Evolutionary conservation across 208 protist species (phyloP).

Genomic region (Sergeia podlipaevii): DNA sequence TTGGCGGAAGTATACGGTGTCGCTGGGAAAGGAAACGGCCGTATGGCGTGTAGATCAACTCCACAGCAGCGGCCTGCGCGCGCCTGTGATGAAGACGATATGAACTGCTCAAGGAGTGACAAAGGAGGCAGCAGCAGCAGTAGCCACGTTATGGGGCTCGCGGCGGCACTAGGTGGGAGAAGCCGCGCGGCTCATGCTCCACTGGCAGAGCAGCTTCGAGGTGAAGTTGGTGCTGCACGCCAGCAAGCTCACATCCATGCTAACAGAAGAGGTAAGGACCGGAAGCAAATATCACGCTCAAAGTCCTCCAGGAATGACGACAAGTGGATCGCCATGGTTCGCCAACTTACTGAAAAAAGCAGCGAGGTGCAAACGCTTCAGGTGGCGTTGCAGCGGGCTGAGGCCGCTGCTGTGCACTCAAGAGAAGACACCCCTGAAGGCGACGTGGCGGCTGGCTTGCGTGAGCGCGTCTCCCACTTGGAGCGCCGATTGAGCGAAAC

Average conservation of each 20-base stretch:
- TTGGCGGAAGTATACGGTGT: no score
- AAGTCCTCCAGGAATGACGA: no score
- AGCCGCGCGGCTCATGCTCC: neutral
- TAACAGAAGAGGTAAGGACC: no score
- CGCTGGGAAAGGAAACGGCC: no score
- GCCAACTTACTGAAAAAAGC: constrained; percentile 26
- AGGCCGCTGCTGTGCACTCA: constrained; percentile 10
- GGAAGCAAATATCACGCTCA: no score
- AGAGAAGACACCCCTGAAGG: neutral
- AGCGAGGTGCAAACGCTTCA: constrained; percentile 29
- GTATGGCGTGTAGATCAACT: no score
- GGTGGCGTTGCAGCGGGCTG: constrained; percentile 26
- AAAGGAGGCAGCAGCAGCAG: no score
- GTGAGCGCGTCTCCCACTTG: constrained; percentile 29
- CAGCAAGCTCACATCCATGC: no score
- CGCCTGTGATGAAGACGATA: no score
- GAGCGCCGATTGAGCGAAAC: constrained; percentile 25
- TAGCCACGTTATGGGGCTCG: no score
- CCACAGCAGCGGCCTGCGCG: no score
- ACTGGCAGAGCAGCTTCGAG: neutral
- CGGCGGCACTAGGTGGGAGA: neutral
- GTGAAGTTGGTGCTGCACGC: neutral
- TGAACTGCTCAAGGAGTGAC: no score
- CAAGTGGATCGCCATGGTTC: constrained; percentile 16
- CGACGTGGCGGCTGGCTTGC: constrained; percentile 13